Percentiles rank a stretch among this genome's conserved stretches.
Conservation (phyloP, 2,329 filamentous ascomycete species). For the Diaporthe ampelina region DNA sequence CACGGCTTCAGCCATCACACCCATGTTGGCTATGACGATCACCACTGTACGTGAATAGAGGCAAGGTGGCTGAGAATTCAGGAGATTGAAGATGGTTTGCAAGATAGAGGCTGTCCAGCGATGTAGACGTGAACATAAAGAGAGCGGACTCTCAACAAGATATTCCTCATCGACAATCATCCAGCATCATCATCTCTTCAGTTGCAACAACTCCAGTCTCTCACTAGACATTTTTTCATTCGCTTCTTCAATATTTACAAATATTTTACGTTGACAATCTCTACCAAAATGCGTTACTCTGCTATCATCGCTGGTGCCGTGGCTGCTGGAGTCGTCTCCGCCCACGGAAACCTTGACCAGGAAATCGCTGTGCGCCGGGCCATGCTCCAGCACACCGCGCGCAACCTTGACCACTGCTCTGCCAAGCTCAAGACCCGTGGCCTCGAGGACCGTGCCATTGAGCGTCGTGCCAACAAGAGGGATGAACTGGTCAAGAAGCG, state of each 20-base stretch:
- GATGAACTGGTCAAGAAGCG: constrained; percentile 51
- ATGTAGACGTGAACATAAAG: neutral
- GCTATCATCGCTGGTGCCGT: constrained; percentile 44
- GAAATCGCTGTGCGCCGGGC: constrained; percentile 57
- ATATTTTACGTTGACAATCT: neutral
- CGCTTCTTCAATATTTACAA: neutral
- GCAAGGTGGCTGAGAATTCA: constrained; percentile 1
- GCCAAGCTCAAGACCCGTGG: constrained; percentile 56
- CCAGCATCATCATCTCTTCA: neutral
- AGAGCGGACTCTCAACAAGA: neutral
- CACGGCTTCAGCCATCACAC: neutral
- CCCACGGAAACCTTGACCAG: constrained; percentile 56
- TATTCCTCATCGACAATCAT: neutral
- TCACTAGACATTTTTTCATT: constrained; percentile 1
- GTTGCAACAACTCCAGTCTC: constrained; percentile 6
- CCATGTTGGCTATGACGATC: neutral
- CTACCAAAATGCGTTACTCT: constrained; percentile 46
- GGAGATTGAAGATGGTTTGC: neutral
- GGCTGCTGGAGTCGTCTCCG: constrained; percentile 45
- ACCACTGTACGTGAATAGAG: neutral
- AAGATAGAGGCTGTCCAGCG: too few species aligned
- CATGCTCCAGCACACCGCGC: constrained; percentile 51
- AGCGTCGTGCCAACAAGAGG: constrained; percentile 54
- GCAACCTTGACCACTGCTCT: constrained; percentile 55
- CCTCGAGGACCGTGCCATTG: constrained; percentile 52